phyloP scores from a whole-genome alignment of 108 stramenopile genomes.

The Skeletonema marinoi region DNA sequence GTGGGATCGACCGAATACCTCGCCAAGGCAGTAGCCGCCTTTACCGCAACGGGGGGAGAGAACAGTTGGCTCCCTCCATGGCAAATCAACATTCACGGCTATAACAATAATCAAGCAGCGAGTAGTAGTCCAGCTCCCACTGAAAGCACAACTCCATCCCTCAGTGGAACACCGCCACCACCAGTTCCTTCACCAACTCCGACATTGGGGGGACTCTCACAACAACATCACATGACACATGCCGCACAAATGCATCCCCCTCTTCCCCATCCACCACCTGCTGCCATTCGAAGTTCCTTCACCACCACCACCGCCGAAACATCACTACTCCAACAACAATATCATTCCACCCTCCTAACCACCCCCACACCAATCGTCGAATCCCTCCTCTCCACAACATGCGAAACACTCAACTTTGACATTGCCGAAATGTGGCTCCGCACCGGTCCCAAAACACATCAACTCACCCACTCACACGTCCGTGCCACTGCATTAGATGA shows the following conservation, averaged over 20 bases:
- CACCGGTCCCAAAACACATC: constrained; percentile 91
- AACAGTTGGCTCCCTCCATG: constrained; percentile 6
- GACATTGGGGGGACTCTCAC: constrained; percentile 24
- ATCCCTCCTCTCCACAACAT: constrained; percentile 72
- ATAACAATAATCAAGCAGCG: constrained; percentile 12
- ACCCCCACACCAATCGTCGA: constrained; percentile 63
- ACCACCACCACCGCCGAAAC: background rate
- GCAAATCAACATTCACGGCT: constrained; percentile 7
- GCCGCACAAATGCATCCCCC: constrained; percentile 1
- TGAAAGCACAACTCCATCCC: background rate
- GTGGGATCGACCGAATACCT: constrained; percentile 34
- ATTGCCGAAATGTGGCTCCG: constrained; percentile 95
- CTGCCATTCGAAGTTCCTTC: background rate
- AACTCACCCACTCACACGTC: constrained; percentile 85
- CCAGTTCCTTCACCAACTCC: background rate
- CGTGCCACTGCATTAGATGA: constrained; percentile 82
- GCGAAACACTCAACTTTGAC: constrained; percentile 87
- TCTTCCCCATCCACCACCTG: background rate
- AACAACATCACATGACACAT: constrained; percentile 12
- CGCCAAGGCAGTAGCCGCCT: background rate
- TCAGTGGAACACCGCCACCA: background rate
- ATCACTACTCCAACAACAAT: background rate
- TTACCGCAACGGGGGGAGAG: background rate
- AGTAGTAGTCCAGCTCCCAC: background rate
- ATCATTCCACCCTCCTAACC: constrained; percentile 32